phyloP scores from a whole-genome alignment of 176 grass and related monocot genomes.

The Musa acuminata region DNA sequence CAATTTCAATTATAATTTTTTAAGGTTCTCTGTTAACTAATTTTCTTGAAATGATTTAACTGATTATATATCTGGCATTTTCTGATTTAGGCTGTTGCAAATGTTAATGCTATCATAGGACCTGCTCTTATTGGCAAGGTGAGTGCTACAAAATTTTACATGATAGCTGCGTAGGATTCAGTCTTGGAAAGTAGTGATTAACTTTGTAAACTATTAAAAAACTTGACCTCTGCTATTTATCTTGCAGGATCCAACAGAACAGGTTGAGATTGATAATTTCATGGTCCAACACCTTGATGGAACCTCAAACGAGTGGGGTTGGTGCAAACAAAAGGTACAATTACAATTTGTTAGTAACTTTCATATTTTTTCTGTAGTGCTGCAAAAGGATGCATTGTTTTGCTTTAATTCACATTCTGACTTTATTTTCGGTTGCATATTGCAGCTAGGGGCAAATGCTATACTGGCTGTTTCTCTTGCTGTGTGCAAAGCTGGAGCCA shows the following conservation, averaged over 20 bases:
- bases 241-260: constrained; percentile 57
- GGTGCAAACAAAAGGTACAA: constrained; percentile 87
- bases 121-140: constrained; percentile 77
- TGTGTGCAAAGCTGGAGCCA: constrained; percentile 76
- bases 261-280: constrained; percentile 69
- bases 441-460: constrained; percentile 84
- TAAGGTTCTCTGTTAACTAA: background rate
- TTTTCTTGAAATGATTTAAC: background rate
- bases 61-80: constrained; percentile 15
- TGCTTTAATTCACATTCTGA: background rate
- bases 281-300: constrained; percentile 96
- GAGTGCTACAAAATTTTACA: background rate
- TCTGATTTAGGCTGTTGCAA: constrained; percentile 54
- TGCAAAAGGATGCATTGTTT: background rate
- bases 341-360: background rate
- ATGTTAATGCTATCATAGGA: constrained; percentile 75
- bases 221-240: background rate
- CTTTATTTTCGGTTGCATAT: background rate
- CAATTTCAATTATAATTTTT: background rate
- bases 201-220: background rate
- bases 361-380: background rate
- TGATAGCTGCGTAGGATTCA: background rate
- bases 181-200: background rate
- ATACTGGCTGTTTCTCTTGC: constrained; percentile 90
- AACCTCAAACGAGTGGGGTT: constrained; percentile 84